Evolutionary conservation across 176 grass and related monocot species (phyloP).

Genomic region (Oryza nivara): DNA sequence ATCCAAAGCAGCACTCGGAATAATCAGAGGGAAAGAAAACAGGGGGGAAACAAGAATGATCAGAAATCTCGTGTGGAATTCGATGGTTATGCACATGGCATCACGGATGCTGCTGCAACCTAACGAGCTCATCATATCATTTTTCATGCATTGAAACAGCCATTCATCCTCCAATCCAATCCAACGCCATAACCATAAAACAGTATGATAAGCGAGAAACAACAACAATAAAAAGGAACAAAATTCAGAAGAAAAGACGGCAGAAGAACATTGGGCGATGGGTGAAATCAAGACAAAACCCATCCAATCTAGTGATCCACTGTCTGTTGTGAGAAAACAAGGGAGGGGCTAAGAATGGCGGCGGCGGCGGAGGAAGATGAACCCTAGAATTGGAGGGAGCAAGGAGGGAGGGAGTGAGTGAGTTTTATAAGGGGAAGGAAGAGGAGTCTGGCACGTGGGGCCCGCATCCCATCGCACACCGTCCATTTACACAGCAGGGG

Average conservation of each 20-base stretch:
- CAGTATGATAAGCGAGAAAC: neutral
- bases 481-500: neutral
- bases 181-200: neutral
- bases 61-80: conserved; percentile 80
- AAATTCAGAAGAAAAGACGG: neutral
- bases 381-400: neutral
- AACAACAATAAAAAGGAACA: neutral
- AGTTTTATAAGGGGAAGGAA: neutral
- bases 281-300: too few relatives aligned
- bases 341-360: too few relatives aligned
- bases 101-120: conserved; percentile 29
- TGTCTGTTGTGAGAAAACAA: neutral
- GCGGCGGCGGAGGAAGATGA: neutral
- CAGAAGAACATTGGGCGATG: neutral
- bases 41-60: conserved; percentile 18
- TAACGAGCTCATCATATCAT: conserved; percentile 51
- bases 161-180: neutral
- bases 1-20: neutral
- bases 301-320: too few relatives aligned
- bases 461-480: neutral
- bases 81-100: conserved; percentile 33
- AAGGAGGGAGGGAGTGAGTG: too few relatives aligned
- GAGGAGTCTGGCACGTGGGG: neutral
- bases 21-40: too few relatives aligned
- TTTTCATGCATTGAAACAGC: neutral